Evolutionary conservation across 305 asterid species (phyloP).

Genomic region (Fraxinus ornus): DNA sequence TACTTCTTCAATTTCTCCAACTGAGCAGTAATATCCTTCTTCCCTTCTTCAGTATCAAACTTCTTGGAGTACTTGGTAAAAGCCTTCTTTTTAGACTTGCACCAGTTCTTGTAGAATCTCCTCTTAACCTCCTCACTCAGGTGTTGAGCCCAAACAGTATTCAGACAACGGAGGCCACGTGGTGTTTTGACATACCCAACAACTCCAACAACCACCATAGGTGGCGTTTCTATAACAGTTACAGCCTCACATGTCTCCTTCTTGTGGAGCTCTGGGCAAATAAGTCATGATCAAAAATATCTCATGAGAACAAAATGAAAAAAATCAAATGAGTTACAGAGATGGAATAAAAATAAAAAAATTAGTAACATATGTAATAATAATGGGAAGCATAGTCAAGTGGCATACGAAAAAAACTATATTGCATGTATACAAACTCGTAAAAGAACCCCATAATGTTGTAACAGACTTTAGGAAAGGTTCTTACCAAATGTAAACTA

Average conservation of each 20-base stretch:
- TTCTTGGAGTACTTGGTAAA: slow-evolving; percentile 65
- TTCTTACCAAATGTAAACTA: neutral
- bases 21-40: slow-evolving; percentile 58
- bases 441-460: neutral
- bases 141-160: slow-evolving; percentile 60
- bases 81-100: slow-evolving; percentile 46
- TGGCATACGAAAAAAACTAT: neutral
- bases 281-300: neutral
- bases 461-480: neutral
- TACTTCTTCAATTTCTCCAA: slow-evolving; percentile 75
- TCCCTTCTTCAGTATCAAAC: slow-evolving; percentile 58
- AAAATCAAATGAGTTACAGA: neutral
- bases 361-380: neutral
- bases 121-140: slow-evolving; percentile 72
- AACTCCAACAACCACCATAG: slow-evolving; percentile 76
- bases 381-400: neutral
- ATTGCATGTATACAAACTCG: neutral
- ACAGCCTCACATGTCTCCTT: slow-evolving; percentile 91
- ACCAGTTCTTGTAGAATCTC: slow-evolving; percentile 64
- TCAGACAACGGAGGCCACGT: slow-evolving; percentile 55
- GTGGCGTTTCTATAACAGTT: slow-evolving; percentile 76
- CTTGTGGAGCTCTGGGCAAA: slow-evolving; percentile 71
- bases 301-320: neutral
- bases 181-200: slow-evolving; percentile 84
- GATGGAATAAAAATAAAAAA: neutral